Conservation (phyloP, 129 eudicot species). For the Pulicaria dysenterica region DNA sequence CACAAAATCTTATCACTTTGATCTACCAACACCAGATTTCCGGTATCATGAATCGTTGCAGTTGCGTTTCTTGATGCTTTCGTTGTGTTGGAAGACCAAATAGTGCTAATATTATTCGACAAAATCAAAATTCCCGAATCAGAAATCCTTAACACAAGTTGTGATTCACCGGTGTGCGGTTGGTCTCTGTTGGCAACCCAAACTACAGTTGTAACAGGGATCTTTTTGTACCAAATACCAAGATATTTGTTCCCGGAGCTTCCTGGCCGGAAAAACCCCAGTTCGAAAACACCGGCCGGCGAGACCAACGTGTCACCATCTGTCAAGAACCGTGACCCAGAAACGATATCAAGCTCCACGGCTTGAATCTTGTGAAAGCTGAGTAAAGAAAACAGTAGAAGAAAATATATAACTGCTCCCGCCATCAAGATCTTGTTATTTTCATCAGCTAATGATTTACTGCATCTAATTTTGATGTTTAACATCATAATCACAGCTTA, state of each 20-base stretch:
- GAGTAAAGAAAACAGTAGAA: constrained; percentile 5
- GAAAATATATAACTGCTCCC: neutral
- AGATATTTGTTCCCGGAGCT: constrained; percentile 17
- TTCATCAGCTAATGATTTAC: neutral
- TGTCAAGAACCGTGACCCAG: constrained; percentile 21
- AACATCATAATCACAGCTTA: neutral
- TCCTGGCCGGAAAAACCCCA: constrained; percentile 28
- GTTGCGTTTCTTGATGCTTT: constrained; percentile 10
- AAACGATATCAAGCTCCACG: constrained; percentile 15
- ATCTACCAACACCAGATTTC: constrained; percentile 42
- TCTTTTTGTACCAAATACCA: constrained; percentile 37
- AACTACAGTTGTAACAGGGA: constrained; percentile 17
- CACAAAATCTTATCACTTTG: constrained; percentile 27
- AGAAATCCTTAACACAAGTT: neutral
- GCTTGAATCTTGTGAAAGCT: neutral
- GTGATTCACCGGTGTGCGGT: constrained; percentile 20
- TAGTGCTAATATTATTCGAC: neutral
- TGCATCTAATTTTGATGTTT: neutral
- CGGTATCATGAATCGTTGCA: constrained; percentile 36
- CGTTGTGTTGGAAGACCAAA: constrained; percentile 30
- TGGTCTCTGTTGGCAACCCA: constrained; percentile 39
- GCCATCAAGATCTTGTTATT: neutral
- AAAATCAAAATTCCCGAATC: constrained; percentile 16
- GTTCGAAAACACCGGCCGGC: constrained; percentile 20
- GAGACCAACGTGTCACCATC: constrained; percentile 33